Evolutionary conservation across 2,329 filamentous ascomycete genomes (phyloP), one percentile per base, ranked within the genome.

Genomic region (Fusarium multiceps): DNA sequence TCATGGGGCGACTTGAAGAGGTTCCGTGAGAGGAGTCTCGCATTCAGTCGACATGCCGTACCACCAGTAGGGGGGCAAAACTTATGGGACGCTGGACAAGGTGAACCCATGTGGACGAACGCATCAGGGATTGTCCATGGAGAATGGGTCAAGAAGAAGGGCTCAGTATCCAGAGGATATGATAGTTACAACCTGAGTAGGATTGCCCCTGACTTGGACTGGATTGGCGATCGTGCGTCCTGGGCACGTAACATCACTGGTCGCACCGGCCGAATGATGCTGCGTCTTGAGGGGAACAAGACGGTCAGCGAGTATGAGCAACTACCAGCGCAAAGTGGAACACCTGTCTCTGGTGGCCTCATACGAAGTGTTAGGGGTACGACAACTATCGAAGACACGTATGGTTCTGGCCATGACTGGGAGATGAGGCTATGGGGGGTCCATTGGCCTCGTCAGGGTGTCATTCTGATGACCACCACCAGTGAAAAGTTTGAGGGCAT

Each of bases 401-500:
- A 71, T 85, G 88, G 80, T 12, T 78, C 80, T 64, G 91, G 92
- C 7, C 90, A 90, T 75, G 92, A 89, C 71, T 94, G 92, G 89
- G 91, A 94, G 72, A 89, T 97, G 81, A 86, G 88, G 54, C 81
- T 97, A 51, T 90, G 93, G 79, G 96, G 96, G 6, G 87, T 97
- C 6, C 95, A 98, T 81, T 97, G 94, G 85, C 90, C 92, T 40
- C 86, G 87, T n/a, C 88, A 92, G 67, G 96, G 96, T 3, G 88
- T 89, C 16, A 88, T 96, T 51, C 82, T 98, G 37, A 82, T 98
- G 77, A 93, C 92, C 3, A 98, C 95, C 1, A 95, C 94, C 49
- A 98, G 94, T 79, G 92, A 97, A 76, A 98, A 97, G 82, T 96
- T 96, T 75, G 89, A 91, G n/a, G 94, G 96, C 45, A 90, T 98